These are phyloP conservation scores for Misopates orontium DNA, from an alignment of 257 asterid genomes.

Conservation along the genomic window DNA sequence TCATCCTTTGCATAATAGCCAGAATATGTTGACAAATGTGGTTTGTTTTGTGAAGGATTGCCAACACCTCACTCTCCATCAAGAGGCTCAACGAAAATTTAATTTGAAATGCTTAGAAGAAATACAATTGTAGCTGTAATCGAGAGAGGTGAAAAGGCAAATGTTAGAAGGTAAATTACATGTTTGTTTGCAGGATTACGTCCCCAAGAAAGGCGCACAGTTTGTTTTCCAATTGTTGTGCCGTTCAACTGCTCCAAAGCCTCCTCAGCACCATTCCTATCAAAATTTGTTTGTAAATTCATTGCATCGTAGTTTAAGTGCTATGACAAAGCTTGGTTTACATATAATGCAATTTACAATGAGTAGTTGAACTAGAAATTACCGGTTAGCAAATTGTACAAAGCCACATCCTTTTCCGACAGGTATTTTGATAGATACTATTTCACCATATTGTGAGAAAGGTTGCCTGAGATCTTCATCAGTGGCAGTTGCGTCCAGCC, in stretches of 20 bases:
- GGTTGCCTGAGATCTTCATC: slow-evolving; percentile 90
- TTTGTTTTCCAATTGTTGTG: slow-evolving; percentile 68
- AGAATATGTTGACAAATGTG: no score
- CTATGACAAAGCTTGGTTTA: not conserved
- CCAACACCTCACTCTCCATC: not conserved
- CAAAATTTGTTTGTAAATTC: not conserved
- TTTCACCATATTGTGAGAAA: slow-evolving; percentile 80
- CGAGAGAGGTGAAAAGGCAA: not conserved
- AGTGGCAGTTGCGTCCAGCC: slow-evolving; percentile 77
- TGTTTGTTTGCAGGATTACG: slow-evolving; percentile 73
- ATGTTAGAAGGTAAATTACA: slow-evolving; percentile 33
- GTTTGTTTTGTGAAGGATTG: not conserved
- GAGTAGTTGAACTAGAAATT: not conserved
- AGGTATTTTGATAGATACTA: slow-evolving; percentile 80
- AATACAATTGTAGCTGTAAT: no score
- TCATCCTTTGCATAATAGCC: no score
- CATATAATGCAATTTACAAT: not conserved
- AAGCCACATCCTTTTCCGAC: slow-evolving; percentile 94
- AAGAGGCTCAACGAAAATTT: not conserved
- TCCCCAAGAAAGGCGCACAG: slow-evolving; percentile 89
- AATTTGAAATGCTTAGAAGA: not conserved
- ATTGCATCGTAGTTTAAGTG: not conserved
- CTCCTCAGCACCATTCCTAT: slow-evolving; percentile 73
- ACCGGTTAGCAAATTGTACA: slow-evolving; percentile 89
- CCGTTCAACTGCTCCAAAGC: slow-evolving; percentile 80